Conservation (phyloP, 306 rosid species). For the Prunus mume region DNA sequence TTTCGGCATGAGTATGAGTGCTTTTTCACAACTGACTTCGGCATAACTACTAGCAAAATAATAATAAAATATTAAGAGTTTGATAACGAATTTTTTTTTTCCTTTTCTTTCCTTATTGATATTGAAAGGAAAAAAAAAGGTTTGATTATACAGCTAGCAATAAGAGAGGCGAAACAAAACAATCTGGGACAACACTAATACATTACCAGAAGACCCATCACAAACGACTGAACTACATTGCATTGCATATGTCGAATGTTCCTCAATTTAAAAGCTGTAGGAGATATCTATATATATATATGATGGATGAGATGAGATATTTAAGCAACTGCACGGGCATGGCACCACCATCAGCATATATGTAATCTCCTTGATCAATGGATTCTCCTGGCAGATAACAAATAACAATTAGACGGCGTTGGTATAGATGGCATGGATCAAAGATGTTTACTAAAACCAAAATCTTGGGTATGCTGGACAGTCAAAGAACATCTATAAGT, state of each 20-base stretch:
- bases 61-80: no score
- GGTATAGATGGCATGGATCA: not conserved
- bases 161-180: not conserved
- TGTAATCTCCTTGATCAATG: not conserved
- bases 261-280: not conserved
- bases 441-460: not conserved
- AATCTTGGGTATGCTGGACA: not conserved
- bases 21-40: no score
- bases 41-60: no score
- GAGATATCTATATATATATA: not conserved
- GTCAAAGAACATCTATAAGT: not conserved
- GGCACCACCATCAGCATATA: not conserved
- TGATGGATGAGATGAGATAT: not conserved
- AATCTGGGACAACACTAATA: not conserved
- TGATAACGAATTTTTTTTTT: no score
- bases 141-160: no score
- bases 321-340: not conserved
- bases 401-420: not conserved
- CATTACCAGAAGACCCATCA: not conserved
- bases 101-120: no score
- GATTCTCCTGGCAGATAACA: not conserved
- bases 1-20: no score
- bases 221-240: not conserved
- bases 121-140: no score
- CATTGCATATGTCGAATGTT: no score